Evolutionary conservation across 805 yeast species (phyloP), one percentile per base, ranked within the genome.

Genomic region (Cyberlindnera maclurae): DNA sequence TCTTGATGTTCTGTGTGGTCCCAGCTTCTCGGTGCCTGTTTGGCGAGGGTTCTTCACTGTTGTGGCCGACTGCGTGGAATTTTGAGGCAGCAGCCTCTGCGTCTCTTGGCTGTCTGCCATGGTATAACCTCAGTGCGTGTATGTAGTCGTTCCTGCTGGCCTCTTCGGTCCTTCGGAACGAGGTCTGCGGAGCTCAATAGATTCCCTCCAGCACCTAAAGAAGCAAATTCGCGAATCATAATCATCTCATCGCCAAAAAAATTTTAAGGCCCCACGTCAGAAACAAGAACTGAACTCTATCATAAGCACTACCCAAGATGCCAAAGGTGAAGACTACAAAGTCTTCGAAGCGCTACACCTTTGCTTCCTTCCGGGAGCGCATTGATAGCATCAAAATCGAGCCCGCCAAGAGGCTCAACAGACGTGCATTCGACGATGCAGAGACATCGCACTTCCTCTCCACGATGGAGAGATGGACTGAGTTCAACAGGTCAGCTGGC

Each of bases 391-490:
- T 90, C 42, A 80, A 81, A 52, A 87, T 93, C 39, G 96, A 84
- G 59, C 86, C 97, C 0, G 63, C 71, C 17, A 65, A 72, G 42
- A 71, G 71, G 37, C 59, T 79, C 29, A 63, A 67, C 17, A 75
- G 70, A 45, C 69, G 83, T 51, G 80, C 77, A 1, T 80, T 76
- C 51, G 83, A 82, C 52, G 75, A 78, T 45, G 84, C 74, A 28
- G 90, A 82, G 43, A 60, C 78, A 2, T 87, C 96, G 2, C 89
- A 83, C 59, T 85, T 89, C 49, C 60, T 82, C 22, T 73, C 93
- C 11, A 78, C 95, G 0, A 66, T 83, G 43, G 81, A 82, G 34
- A 87, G 85, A 49, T 90, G 97, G 96, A 73, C 68, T 41, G 97
- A 93, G 54, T 76, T 85, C 41, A 90, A 89, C 57, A 62, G 85